phyloP scores from a whole-genome alignment of 306 rosid species.

The Ziziphus jujuba region DNA sequence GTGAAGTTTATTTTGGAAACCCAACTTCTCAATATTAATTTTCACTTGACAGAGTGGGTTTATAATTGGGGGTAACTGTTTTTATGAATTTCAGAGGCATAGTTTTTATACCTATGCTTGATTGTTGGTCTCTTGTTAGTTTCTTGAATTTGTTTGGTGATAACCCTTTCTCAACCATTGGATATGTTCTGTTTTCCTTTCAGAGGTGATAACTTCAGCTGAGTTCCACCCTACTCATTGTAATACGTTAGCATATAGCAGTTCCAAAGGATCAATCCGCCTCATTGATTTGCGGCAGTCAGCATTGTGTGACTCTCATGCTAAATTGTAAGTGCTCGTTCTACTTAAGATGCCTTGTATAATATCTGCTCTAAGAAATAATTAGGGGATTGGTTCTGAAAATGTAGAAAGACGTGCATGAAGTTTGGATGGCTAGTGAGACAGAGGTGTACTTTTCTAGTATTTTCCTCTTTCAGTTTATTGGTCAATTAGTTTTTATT shows the following conservation, averaged over 20 bases:
- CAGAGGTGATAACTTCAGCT: constrained; percentile 99
- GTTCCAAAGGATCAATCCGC: constrained; percentile 97
- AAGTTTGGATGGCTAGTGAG: no score
- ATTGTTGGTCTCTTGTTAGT: background rate
- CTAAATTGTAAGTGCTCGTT: constrained; percentile 70
- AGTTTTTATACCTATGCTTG: background rate
- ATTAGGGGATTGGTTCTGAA: background rate
- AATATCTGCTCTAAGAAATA: background rate
- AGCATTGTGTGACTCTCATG: constrained; percentile 94
- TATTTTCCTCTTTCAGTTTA: background rate
- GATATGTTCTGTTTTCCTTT: constrained; percentile 30
- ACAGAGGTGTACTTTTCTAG: background rate
- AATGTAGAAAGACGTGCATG: background rate
- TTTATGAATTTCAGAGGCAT: no score
- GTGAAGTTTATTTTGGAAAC: background rate
- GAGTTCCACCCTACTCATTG: constrained; percentile 98
- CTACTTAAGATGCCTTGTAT: background rate
- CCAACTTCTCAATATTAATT: background rate
- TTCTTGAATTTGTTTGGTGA: constrained; percentile 8
- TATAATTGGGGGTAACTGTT: no score
- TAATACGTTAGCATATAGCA: constrained; percentile 90
- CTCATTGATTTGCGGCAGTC: constrained; percentile 98
- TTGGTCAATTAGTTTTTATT: background rate
- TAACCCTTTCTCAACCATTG: constrained; percentile 18
- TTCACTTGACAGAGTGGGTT: background rate